A percentile compares a stretch with the other conserved stretches of the same genome.
phyloP scores from a whole-genome alignment of 225 moss, liverwort and hornwort species.

The Physcomitrium patens region DNA sequence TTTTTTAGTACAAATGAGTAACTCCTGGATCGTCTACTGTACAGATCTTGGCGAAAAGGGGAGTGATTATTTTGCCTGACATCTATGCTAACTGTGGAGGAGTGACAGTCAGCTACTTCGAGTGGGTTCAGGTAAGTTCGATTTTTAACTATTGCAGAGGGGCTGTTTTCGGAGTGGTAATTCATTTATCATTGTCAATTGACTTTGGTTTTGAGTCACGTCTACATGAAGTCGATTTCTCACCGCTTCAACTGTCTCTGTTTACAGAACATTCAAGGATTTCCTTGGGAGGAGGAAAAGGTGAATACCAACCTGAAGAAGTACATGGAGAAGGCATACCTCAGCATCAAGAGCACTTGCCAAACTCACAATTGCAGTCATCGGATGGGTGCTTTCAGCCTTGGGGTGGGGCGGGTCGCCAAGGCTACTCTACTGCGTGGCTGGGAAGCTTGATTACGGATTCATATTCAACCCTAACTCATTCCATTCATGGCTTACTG shows the following conservation, averaged over 20 bases:
- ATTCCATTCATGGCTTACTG: background rate
- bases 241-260: background rate
- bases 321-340: constrained; percentile 82
- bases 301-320: constrained; percentile 84
- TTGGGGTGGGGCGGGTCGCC: constrained; percentile 88
- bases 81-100: constrained; percentile 95
- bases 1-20: background rate
- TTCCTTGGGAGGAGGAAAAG: constrained; percentile 88
- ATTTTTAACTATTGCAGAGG: background rate
- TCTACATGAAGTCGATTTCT: background rate
- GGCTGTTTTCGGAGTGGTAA: background rate
- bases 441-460: constrained; percentile 76
- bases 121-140: constrained; percentile 95
- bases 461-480: background rate
- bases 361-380: constrained; percentile 74
- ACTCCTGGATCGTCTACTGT: background rate
- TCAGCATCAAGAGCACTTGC: constrained; percentile 71
- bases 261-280: constrained; percentile 88
- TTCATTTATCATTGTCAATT: background rate
- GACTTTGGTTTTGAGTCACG: background rate
- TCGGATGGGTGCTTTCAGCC: constrained; percentile 95
- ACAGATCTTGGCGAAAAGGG: constrained; percentile 81
- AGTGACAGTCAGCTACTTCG: constrained; percentile 98
- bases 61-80: constrained; percentile 78
- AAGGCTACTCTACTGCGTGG: constrained; percentile 88